Percentiles rank a stretch among this genome's conserved stretches.
Evolutionary conservation across 2,329 filamentous ascomycete genomes (phyloP).

Genomic region (Xenoacremonium recifei): DNA sequence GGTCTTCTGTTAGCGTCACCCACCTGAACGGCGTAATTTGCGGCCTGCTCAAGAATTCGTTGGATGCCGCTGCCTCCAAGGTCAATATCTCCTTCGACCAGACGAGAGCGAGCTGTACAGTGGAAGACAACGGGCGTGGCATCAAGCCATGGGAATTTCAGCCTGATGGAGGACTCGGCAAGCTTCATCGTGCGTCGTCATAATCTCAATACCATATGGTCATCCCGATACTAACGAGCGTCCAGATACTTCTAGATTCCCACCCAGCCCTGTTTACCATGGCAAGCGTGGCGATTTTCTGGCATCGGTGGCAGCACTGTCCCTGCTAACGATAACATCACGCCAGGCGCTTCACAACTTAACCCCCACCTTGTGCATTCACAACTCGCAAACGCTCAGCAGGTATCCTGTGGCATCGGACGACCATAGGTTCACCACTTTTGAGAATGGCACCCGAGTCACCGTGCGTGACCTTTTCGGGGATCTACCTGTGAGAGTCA

Average conservation of each 20-base stretch:
- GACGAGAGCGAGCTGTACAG: conserved; percentile 67
- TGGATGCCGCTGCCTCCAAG: conserved; percentile 74
- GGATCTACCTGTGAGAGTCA: conserved; percentile 85
- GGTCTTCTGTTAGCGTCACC: conserved; percentile 78
- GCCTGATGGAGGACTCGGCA: conserved; percentile 68
- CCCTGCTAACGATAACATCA: conserved; percentile 75
- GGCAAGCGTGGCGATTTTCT: conserved; percentile 75
- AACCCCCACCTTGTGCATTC: conserved; percentile 66
- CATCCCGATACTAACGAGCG: conserved; percentile 10
- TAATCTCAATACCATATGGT: neutral
- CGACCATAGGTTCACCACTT: conserved; percentile 54
- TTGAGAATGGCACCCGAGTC: conserved; percentile 71
- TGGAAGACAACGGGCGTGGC: conserved; percentile 83
- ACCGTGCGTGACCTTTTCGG: conserved; percentile 81
- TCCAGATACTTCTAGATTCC: conserved; percentile 76
- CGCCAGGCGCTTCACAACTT: conserved; percentile 64
- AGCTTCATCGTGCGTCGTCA: conserved; percentile 63
- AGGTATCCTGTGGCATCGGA: conserved; percentile 61
- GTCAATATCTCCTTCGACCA: conserved; percentile 74
- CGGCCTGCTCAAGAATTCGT: conserved; percentile 76
- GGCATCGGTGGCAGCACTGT: conserved; percentile 71
- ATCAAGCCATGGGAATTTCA: conserved; percentile 73
- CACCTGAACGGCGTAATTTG: conserved; percentile 69
- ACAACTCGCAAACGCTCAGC: conserved; percentile 65
- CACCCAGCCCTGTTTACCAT: conserved; percentile 46